phyloP scores from a whole-genome alignment of 495 filamentous ascomycete genomes.

The Aspergillus steynii region DNA sequence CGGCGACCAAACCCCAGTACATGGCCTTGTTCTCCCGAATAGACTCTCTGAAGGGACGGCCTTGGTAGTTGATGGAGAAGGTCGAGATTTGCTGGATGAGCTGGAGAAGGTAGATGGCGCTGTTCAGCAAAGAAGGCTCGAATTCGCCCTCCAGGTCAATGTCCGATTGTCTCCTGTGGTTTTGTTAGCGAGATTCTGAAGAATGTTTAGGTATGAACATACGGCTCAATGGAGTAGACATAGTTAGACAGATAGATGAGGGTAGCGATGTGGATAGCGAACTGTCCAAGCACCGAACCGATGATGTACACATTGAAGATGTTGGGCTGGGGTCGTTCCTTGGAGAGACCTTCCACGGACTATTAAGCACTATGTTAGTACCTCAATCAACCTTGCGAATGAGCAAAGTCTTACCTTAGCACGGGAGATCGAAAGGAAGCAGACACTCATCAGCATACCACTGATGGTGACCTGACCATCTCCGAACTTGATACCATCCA shows the following conservation, averaged over 20 bases:
- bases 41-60: constrained; percentile 93
- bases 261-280: constrained; percentile 92
- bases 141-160: constrained; percentile 97
- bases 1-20: constrained; percentile 93
- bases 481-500: constrained; percentile 99
- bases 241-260: constrained; percentile 92
- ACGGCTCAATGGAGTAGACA: constrained; percentile 81
- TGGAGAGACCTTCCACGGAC: constrained; percentile 91
- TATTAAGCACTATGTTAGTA: constrained; percentile 35
- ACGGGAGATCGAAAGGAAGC: constrained; percentile 94
- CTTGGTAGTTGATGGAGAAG: constrained; percentile 99
- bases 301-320: constrained; percentile 99
- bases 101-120: constrained; percentile 94
- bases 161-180: constrained; percentile 60
- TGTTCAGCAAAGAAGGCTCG: constrained; percentile 89
- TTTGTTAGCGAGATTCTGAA: constrained; percentile 26
- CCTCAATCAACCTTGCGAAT: background rate
- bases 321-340: constrained; percentile 96
- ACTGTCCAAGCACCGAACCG: constrained; percentile 94
- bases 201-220: constrained; percentile 37
- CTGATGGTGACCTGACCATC: constrained; percentile 98
- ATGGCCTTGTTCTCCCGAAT: constrained; percentile 95
- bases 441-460: constrained; percentile 99
- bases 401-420: constrained; percentile 63
- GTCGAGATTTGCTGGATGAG: constrained; percentile 99